Base-by-base conservation (phyloP, 257 asterid genomes). In the Rubia yunnanensis region DNA sequence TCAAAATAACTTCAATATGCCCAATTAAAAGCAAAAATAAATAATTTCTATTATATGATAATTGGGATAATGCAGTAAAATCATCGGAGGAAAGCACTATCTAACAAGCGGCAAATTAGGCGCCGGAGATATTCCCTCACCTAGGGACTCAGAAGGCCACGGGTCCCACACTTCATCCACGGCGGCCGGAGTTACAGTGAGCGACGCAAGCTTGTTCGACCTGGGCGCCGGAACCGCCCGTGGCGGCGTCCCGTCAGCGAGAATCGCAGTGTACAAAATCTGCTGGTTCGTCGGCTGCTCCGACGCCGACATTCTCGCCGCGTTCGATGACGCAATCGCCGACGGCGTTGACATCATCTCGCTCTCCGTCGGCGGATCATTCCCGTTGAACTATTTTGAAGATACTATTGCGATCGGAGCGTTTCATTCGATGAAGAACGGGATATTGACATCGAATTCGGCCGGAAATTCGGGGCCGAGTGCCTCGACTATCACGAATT, bases 381-480 rank as follows among this genome's bases (percentile, higher is more conserved):
- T 6, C 52, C 84, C 89, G 41, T 28, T 6, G 4, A 79, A 85
- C 64, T 88, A 82, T 38, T 88, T 85, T 17, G 78, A 83, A 7
- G 95, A 88, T 76, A 63, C 84, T 24, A 77, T 85, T 15, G 88
- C 95, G 34, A 88, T 85, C 17, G 95, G 95, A 72, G 82, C 95
- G 27, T 85, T 87, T 58, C 95, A 83, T 31, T 82, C 92, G 35
- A 85, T 87, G 94, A 83, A 62, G 69, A 77, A 68, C 0, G 92
- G 95, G 38, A 88, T 88, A 22, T 74, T 88, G 52, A 83, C 94
- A 0, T 83, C 92, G 20, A 74, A 76, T 52, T 76, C 92, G 0
- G 92, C 89, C 0, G 92, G 95, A 30, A 87, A 87, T 63, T 59
- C 81, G 0, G 95, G 92, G 11, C 95, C 92, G 2, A 10, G 0